Base-by-base conservation (phyloP, 2,329 filamentous ascomycete species). In the Aspergillus niger region DNA sequence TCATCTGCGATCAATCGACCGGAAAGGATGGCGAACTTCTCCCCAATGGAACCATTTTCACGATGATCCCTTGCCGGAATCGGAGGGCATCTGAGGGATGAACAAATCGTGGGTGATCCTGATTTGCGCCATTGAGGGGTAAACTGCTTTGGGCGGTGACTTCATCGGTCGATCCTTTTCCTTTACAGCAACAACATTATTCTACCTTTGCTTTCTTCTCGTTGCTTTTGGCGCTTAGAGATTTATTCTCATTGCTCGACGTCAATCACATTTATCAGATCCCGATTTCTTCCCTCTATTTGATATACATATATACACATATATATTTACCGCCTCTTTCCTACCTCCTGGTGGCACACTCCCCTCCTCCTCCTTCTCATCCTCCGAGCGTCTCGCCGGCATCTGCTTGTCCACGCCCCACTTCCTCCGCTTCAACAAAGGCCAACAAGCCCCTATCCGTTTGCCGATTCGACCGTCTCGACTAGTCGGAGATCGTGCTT, bases 401-500 rank as follows among this genome's bases (percentile, higher is more conserved):
- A 5, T 36, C 43, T 30, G 17, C 41, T 47, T 4, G 22, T 10
- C 39, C 24, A 2, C 32, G 47, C 43, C 43, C 55, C 55, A 47
- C 38, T 22, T 38, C 41, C 30, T 57, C 32, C 43, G 47, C 43
- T 50, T 43, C 44, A 32, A 17, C 30, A 43, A 41, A 38, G 30
- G 32, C 32, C 26, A 38, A 20, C 52, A 22, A 32, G 39, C 52
- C 52, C 30, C 52, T 47, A 55, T 36, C 32, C 32, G 32, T 36
- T 11, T 13, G 11, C 32, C 43, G 39, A 47, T 50, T 47, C 57
- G 20, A 63, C 52, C 59, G 55, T 41, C 38, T 39, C 15, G 15
- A 50, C 57, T 61, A 55, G 59, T 26, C 39, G 17, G 20, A 20
- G 51, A 55, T 55, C 49, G 56, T 60, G 51, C 54, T 59, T 61